A percentile compares a stretch with the other conserved stretches of the same genome.
These are phyloP conservation scores for Leccinum broughii DNA, from an alignment of 768 basidiomycete species.

Conservation along the genomic window DNA sequence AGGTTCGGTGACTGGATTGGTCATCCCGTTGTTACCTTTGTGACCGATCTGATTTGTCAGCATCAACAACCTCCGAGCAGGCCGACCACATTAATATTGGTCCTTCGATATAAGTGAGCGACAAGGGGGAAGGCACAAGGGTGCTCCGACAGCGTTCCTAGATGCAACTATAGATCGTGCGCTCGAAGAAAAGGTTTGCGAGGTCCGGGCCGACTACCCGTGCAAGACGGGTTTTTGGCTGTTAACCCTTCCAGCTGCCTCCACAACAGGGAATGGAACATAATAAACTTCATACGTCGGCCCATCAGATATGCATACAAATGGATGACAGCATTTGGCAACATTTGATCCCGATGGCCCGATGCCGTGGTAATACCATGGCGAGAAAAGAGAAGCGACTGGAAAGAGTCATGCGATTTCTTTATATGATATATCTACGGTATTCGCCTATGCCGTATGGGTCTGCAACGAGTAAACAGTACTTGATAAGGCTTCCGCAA, in stretches of 20 bases:
- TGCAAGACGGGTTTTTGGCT: not conserved
- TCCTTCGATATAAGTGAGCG: not conserved
- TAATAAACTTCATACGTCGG: not conserved
- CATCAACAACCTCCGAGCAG: not conserved
- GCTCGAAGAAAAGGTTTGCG: not conserved
- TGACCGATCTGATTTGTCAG: conserved; percentile 18
- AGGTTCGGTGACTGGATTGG: conserved; percentile 15
- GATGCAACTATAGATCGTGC: not conserved
- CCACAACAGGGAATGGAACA: not conserved
- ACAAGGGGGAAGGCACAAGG: not conserved
- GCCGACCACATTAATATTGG: too few species aligned
- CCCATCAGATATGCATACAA: not conserved
- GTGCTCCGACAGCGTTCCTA: not conserved
- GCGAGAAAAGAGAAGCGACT: not conserved
- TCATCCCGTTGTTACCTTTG: conserved; percentile 10
- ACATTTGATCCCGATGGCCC: conserved; percentile 5
- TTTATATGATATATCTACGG: conserved; percentile 4
- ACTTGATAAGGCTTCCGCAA: conserved; percentile 9
- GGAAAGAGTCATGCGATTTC: conserved; percentile 8
- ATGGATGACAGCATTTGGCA: not conserved
- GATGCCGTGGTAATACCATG: not conserved
- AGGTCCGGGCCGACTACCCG: not conserved
- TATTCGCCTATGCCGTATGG: conserved; percentile 14
- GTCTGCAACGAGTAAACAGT: not conserved
- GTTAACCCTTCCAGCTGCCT: not conserved